A percentile compares a stretch with the other conserved stretches of the same genome.
Conservation (phyloP, 768 basidiomycete genomes). For the Rhodocollybia butyracea region DNA sequence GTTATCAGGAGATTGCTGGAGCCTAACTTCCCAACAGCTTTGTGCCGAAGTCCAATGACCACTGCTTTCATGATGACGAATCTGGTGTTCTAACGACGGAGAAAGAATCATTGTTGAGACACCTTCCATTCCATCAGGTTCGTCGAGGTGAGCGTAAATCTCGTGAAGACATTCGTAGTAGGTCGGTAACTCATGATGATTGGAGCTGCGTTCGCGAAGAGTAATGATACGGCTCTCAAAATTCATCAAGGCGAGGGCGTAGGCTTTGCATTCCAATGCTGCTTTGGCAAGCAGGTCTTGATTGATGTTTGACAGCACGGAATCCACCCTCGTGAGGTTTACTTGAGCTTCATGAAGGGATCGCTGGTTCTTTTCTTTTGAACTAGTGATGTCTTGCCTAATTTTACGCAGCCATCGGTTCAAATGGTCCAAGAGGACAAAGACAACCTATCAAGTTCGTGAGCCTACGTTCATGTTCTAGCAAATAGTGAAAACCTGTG, state of each 20-base stretch:
- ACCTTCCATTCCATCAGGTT: slow-evolving; percentile 99
- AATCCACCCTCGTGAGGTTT: slow-evolving; percentile 72
- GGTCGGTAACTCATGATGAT: slow-evolving; percentile 50
- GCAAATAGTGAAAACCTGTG: slow-evolving; percentile 62
- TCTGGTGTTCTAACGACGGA: slow-evolving; percentile 92
- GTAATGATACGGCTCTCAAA: slow-evolving; percentile 81
- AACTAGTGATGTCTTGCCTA: slow-evolving; percentile 55
- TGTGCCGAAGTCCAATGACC: slow-evolving; percentile 98
- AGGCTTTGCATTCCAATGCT: slow-evolving; percentile 91
- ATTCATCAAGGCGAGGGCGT: slow-evolving; percentile 90
- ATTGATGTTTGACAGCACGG: slow-evolving; percentile 78
- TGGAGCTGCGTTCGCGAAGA: slow-evolving; percentile 38
- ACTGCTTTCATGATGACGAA: slow-evolving; percentile 95
- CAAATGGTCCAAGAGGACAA: slow-evolving; percentile 92
- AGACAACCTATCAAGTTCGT: slow-evolving; percentile 63
- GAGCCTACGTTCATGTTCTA: not conserved
- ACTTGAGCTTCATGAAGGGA: slow-evolving; percentile 45
- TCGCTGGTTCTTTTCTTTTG: slow-evolving; percentile 53
- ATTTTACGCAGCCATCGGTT: slow-evolving; percentile 83
- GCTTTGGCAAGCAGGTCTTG: slow-evolving; percentile 89
- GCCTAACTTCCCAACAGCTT: slow-evolving; percentile 96
- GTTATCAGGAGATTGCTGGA: slow-evolving; percentile 89
- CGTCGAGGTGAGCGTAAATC: slow-evolving; percentile 93
- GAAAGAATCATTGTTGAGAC: slow-evolving; percentile 84
- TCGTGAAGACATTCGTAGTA: slow-evolving; percentile 92